Conservation (phyloP, 176 grass and related monocot species). For the Bonia amplexicaulis region DNA sequence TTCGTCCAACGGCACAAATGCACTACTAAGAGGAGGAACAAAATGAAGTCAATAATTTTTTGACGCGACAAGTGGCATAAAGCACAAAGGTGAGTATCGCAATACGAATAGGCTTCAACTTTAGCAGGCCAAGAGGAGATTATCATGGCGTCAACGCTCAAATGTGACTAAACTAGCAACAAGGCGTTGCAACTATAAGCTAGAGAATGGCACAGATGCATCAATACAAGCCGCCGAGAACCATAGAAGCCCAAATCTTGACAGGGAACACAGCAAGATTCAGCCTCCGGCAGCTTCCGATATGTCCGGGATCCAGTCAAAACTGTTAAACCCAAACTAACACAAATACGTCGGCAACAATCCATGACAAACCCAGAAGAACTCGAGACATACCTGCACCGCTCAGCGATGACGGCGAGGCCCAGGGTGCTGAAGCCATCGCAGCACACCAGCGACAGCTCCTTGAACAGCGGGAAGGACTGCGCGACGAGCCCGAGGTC, state of each 20-base stretch:
- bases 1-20: not conserved
- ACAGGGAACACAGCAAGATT: not conserved
- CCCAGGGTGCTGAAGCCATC: conserved; percentile 59
- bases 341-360: not conserved
- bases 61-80: not conserved
- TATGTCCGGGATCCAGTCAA: not conserved
- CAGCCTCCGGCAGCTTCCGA: not conserved
- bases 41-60: not conserved
- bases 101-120: not conserved
- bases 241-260: not conserved
- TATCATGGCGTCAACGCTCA: not conserved
- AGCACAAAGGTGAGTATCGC: not conserved
- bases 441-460: conserved; percentile 49
- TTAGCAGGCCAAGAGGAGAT: not conserved
- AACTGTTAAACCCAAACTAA: not conserved
- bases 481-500: conserved; percentile 41
- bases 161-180: not conserved
- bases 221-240: not conserved
- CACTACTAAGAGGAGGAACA: not conserved
- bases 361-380: not conserved
- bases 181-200: not conserved
- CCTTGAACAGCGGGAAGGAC: conserved; percentile 48
- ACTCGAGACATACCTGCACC: conserved; percentile 38
- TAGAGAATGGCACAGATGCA: not conserved
- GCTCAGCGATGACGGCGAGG: conserved; percentile 52